Base-by-base conservation (phyloP, 495 filamentous ascomycete species). In the Xylaria palmicola region DNA sequence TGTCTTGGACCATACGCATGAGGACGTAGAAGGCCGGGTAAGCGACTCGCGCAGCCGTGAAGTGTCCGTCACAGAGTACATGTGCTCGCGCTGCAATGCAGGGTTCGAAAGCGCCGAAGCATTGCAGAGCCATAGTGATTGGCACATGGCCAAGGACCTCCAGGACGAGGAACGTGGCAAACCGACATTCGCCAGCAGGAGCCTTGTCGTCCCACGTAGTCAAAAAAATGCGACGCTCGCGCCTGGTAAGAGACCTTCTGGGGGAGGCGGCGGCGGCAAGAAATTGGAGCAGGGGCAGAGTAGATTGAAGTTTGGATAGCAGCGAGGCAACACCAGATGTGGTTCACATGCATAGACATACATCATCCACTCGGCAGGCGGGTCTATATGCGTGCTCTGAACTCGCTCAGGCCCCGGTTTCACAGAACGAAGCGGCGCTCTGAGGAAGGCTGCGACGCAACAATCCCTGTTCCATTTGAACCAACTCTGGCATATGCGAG, bases 91-190 rank as follows among this genome's bases (percentile, higher is more conserved):
- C 45, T 97, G 94, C 75, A 79, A 79, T 52, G 77, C 79, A 62
- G 62, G 72, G 32, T 68, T 95, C 22, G 78, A 75, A 34, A 76
- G 75, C 10, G 71, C 76, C n/a, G 68, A 77, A 63, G 81, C 85
- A 34, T 78, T 86, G 67, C 82, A 85, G 53, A 92, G 90, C 76
- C 94, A 98, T 69, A 81, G 90, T 40, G 94, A 98, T 71, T 98
- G 92, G 90, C 94, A 98, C 77, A 91, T 97, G 74, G 94, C 94
- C 40, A 92, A 90, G 77, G 86, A 90, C 65, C 81, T 98, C 27
- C 88, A 88, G 64, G 81, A 85, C 6, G 81, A 92, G 62, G 75
- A 79, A 74, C 75, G 75, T 75, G 76, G 71, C 74, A 77, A 29
- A 44, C 68, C 67, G 50, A 65, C 72, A 78, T 76, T 79, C 66